Conservation (phyloP, 176 grass and related monocot genomes). For the Elaeis guineensis region DNA sequence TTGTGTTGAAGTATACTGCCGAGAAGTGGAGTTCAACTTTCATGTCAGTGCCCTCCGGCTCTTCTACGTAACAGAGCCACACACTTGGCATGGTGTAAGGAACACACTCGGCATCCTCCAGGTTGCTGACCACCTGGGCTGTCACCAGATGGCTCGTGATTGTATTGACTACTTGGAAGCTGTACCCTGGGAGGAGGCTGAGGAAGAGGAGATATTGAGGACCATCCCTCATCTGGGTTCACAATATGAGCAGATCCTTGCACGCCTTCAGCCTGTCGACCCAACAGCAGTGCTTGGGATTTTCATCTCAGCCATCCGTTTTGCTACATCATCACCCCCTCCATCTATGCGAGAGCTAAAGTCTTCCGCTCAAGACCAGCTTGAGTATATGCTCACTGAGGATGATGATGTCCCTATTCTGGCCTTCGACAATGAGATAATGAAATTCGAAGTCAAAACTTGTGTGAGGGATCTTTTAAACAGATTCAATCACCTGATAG, state of each 20-base stretch:
- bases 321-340: conserved; percentile 42
- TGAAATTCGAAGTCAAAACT: conserved; percentile 49
- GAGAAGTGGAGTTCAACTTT: conserved; percentile 56
- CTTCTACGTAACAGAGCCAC: conserved; percentile 61
- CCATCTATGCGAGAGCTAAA: conserved; percentile 46
- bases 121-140: conserved; percentile 46
- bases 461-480: conserved; percentile 33
- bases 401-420: conserved; percentile 76
- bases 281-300: conserved; percentile 33
- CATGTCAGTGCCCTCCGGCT: conserved; percentile 60
- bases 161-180: conserved; percentile 70
- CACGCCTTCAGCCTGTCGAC: conserved; percentile 51
- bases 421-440: conserved; percentile 27
- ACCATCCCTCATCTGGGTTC: conserved; percentile 37
- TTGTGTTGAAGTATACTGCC: conserved; percentile 68
- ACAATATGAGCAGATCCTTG: conserved; percentile 46
- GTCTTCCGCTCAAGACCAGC: conserved; percentile 67
- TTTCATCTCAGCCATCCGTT: conserved; percentile 56
- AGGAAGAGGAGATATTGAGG: conserved; percentile 77
- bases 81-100: conserved; percentile 66
- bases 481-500: conserved; percentile 35
- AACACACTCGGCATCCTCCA: conserved; percentile 54
- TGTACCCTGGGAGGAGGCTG: conserved; percentile 73
- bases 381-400: conserved; percentile 92
- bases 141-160: conserved; percentile 28